phyloP scores from a whole-genome alignment of 176 grass and related monocot genomes.

The Metroxylon sagu region DNA sequence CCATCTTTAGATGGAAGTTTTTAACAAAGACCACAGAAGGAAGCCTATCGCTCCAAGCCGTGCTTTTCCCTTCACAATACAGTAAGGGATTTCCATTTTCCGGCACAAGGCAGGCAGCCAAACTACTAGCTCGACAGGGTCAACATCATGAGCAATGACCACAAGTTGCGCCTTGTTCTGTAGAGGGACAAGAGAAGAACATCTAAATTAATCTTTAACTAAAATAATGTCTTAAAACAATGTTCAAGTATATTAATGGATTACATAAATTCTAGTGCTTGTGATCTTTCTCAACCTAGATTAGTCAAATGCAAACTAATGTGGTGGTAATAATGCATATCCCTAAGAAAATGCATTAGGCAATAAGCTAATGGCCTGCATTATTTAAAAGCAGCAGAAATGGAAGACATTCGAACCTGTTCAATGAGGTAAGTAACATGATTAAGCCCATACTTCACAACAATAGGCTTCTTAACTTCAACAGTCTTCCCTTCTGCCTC shows the following conservation, averaged over 20 bases:
- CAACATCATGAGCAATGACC: conserved; percentile 36
- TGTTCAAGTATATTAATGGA: no score
- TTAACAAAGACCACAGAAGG: not conserved
- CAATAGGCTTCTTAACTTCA: conserved; percentile 31
- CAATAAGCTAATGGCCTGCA: no score
- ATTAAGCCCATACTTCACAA: conserved; percentile 35
- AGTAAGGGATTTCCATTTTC: conserved; percentile 35
- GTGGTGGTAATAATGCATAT: no score
- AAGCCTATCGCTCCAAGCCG: conserved; percentile 26
- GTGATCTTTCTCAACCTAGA: no score
- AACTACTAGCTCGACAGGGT: conserved; percentile 29
- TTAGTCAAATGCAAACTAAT: no score
- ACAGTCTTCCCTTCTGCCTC: conserved; percentile 29
- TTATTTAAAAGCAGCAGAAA: no score
- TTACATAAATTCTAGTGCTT: no score
- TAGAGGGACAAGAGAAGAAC: not conserved
- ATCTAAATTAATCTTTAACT: not conserved
- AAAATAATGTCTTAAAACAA: not conserved
- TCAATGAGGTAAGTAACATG: conserved; percentile 36
- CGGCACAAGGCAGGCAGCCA: conserved; percentile 31
- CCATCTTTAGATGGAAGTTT: not conserved
- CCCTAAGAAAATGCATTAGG: no score
- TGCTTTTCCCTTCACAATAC: conserved; percentile 34
- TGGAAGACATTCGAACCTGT: conserved; percentile 11
- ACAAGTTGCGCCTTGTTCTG: conserved; percentile 36